These are phyloP conservation scores for Aspergillus sparsus DNA, from an alignment of 495 filamentous ascomycete genomes.

Conservation along the genomic window DNA sequence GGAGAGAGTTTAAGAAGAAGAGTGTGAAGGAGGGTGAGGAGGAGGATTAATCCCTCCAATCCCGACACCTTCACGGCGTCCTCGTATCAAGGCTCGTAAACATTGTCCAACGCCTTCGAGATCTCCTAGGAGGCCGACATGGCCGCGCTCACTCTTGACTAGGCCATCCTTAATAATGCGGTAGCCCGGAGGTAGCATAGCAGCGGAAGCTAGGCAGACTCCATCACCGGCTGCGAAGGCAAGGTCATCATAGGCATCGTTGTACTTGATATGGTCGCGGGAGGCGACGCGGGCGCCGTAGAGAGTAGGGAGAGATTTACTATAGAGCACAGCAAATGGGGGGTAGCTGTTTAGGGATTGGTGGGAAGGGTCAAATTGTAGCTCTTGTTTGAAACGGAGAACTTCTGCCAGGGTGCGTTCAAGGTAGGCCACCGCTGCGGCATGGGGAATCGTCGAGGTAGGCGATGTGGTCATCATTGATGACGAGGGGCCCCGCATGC, in stretches of 20 bases:
- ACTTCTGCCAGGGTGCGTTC: constrained; percentile 70
- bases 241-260: constrained; percentile 84
- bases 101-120: constrained; percentile 77
- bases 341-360: constrained; percentile 72
- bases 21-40: background rate
- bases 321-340: constrained; percentile 82
- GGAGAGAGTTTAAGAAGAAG: constrained; percentile 1
- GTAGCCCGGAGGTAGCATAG: constrained; percentile 85
- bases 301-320: constrained; percentile 82
- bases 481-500: constrained; percentile 34
- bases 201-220: constrained; percentile 80
- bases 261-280: constrained; percentile 65
- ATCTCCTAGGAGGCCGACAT: constrained; percentile 85
- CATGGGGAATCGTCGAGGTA: constrained; percentile 49
- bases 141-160: constrained; percentile 78
- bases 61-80: constrained; percentile 70
- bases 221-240: constrained; percentile 88
- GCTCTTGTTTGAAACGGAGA: constrained; percentile 71
- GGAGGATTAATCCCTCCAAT: constrained; percentile 36
- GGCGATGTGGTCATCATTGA: constrained; percentile 41
- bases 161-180: constrained; percentile 66
- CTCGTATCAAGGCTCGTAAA: constrained; percentile 64
- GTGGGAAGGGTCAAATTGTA: constrained; percentile 60
- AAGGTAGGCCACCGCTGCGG: constrained; percentile 69
- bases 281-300: constrained; percentile 72